phyloP scores from a whole-genome alignment of 2,329 filamentous ascomycete genomes.

The Boeremia exigua region DNA sequence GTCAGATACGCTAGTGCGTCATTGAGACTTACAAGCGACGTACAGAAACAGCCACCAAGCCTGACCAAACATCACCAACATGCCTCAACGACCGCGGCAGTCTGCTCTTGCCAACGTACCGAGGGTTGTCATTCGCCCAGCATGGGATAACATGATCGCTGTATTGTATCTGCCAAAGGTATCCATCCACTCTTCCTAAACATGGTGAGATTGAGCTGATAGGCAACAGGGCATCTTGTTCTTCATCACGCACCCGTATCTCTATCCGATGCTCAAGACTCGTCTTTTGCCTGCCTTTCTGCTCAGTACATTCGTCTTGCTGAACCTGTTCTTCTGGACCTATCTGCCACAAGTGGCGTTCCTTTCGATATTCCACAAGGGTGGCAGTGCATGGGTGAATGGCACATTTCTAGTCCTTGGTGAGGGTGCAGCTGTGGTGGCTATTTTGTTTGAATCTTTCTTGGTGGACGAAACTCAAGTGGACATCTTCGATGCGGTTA shows the following conservation, averaged over 20 bases:
- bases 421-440: conserved; percentile 67
- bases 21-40: background rate
- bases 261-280: conserved; percentile 80
- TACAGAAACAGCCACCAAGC: background rate
- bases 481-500: conserved; percentile 77
- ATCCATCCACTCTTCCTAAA: background rate
- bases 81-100: conserved; percentile 42
- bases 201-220: conserved; percentile 15
- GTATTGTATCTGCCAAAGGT: conserved; percentile 44
- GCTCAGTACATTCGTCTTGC: conserved; percentile 81
- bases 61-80: conserved; percentile 21
- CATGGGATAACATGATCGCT: conserved; percentile 34
- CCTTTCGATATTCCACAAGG: conserved; percentile 85
- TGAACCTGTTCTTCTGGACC: conserved; percentile 84
- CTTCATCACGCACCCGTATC: conserved; percentile 76
- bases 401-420: conserved; percentile 82
- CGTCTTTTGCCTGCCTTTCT: conserved; percentile 81
- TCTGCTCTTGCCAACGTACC: conserved; percentile 34
- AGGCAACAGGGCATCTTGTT: conserved; percentile 74
- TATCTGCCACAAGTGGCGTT: conserved; percentile 91
- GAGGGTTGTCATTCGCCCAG: conserved; percentile 37
- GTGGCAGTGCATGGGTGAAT: conserved; percentile 82
- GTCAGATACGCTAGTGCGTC: conserved; percentile 11
- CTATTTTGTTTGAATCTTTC: conserved; percentile 61
- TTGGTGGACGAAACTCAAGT: conserved; percentile 75